Percentiles rank a stretch among this genome's conserved stretches.
Conservation (phyloP, 257 asterid species). For the Agastache rugosa region DNA sequence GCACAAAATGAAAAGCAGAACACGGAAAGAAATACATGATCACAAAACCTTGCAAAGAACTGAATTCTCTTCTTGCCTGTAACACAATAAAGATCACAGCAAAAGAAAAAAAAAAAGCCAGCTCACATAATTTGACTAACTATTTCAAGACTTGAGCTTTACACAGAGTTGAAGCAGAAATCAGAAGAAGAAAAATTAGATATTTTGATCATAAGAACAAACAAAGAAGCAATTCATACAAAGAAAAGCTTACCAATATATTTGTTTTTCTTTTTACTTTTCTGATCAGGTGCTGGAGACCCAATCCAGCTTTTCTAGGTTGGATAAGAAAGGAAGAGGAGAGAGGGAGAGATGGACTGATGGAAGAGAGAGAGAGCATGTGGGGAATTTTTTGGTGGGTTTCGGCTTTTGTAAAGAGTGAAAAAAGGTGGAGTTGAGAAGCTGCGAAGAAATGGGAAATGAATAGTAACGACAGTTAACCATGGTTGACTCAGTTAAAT, state of each 20-base stretch:
- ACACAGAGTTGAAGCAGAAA: slow-evolving; percentile 25
- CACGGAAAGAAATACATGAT: neutral
- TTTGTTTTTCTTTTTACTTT: neutral
- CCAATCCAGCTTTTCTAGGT: slow-evolving; percentile 23
- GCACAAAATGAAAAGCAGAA: slow-evolving; percentile 14
- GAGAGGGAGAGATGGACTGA: slow-evolving; percentile 4
- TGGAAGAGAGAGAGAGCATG: slow-evolving; percentile 14
- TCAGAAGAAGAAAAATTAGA: neutral
- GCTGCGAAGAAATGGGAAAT: slow-evolving; percentile 42
- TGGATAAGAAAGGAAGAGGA: slow-evolving; percentile 31
- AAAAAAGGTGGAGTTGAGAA: slow-evolving; percentile 28
- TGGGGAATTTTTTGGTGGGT: slow-evolving; percentile 27
- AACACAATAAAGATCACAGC: slow-evolving; percentile 4
- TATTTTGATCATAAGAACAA: slow-evolving; percentile 3
- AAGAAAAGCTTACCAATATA: slow-evolving; percentile 34
- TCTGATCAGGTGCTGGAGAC: slow-evolving; percentile 6
- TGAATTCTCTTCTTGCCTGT: neutral
- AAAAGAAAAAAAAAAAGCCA: neutral
- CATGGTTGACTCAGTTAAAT: slow-evolving; percentile 6
- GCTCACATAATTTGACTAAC: slow-evolving; percentile 25
- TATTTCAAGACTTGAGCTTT: slow-evolving; percentile 32
- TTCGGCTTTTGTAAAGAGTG: slow-evolving; percentile 25
- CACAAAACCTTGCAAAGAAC: slow-evolving; percentile 18
- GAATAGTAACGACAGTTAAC: slow-evolving; percentile 21
- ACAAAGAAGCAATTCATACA: neutral